phyloP scores from a whole-genome alignment of 331 rosid genomes.

The Phaseolus coccineus region DNA sequence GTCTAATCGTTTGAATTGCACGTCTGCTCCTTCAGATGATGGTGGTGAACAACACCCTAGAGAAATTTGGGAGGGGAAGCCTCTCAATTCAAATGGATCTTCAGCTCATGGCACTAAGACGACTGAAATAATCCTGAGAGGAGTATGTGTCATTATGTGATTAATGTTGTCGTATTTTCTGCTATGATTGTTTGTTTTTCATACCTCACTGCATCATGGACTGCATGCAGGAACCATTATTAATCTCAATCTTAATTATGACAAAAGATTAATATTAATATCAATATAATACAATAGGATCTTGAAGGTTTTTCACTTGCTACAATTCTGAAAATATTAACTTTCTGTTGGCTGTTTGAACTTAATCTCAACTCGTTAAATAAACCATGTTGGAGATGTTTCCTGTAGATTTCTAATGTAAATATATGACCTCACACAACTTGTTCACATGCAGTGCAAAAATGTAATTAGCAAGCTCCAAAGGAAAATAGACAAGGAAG shows the following conservation, averaged over 20 bases:
- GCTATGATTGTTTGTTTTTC: neutral
- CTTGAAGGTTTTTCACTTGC: slow-evolving; percentile 30
- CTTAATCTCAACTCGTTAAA: slow-evolving; percentile 25
- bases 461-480: slow-evolving; percentile 91
- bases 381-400: slow-evolving; percentile 22
- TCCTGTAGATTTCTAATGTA: slow-evolving; percentile 19
- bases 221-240: slow-evolving; percentile 29
- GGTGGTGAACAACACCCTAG: slow-evolving; percentile 57
- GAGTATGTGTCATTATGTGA: slow-evolving; percentile 59
- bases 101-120: slow-evolving; percentile 59
- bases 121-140: slow-evolving; percentile 85
- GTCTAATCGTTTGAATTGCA: slow-evolving; percentile 69
- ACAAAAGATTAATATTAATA: slow-evolving; percentile 18
- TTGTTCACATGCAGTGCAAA: slow-evolving; percentile 75
- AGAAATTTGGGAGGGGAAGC: slow-evolving; percentile 79
- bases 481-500: slow-evolving; percentile 91
- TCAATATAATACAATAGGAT: neutral
- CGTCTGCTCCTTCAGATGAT: slow-evolving; percentile 69
- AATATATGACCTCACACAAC: slow-evolving; percentile 42
- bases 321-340: slow-evolving; percentile 20
- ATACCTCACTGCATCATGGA: slow-evolving; percentile 11
- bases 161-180: slow-evolving; percentile 36
- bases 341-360: slow-evolving; percentile 21
- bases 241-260: slow-evolving; percentile 3
- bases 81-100: slow-evolving; percentile 61